Conservation (phyloP, 2,329 filamentous ascomycete species). For the Dactylella cylindrospora region DNA sequence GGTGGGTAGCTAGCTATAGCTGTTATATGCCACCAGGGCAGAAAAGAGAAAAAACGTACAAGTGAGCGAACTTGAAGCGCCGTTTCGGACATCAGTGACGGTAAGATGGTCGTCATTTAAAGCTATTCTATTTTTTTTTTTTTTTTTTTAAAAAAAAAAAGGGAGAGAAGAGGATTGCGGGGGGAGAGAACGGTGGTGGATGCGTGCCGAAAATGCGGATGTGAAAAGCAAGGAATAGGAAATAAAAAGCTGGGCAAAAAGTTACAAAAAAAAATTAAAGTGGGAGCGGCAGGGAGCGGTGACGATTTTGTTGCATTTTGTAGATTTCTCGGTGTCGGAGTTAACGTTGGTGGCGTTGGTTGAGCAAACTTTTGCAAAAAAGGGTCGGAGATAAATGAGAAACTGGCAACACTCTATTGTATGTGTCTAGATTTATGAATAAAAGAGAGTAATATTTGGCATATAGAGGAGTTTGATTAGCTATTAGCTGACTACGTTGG, state of each 20-base stretch:
- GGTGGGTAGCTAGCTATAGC: not conserved
- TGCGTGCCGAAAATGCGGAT: constrained; percentile 17
- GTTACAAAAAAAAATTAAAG: not conserved
- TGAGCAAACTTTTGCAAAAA: too few species aligned
- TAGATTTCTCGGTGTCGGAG: too few species aligned
- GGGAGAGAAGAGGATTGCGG: not conserved
- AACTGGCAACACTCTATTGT: too few species aligned
- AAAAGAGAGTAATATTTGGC: too few species aligned
- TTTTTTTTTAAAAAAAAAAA: not conserved
- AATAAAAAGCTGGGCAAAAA: not conserved
- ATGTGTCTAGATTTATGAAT: too few species aligned
- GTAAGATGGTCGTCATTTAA: constrained; percentile 22
- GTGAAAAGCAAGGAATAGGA: not conserved
- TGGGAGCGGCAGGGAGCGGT: too few species aligned
- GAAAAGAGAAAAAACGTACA: constrained; percentile 22
- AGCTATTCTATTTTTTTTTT: not conserved
- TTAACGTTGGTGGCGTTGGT: too few species aligned
- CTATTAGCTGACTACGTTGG: too few species aligned
- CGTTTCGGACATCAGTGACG: constrained; percentile 44
- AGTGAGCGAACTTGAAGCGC: constrained; percentile 43
- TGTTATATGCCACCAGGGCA: too few species aligned
- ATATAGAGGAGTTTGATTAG: too few species aligned
- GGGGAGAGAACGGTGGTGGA: not conserved
- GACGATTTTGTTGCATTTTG: too few species aligned
- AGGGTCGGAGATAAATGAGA: too few species aligned